Base-by-base conservation (phyloP, 2,329 filamentous ascomycete species). In the Claviceps sp. region DNA sequence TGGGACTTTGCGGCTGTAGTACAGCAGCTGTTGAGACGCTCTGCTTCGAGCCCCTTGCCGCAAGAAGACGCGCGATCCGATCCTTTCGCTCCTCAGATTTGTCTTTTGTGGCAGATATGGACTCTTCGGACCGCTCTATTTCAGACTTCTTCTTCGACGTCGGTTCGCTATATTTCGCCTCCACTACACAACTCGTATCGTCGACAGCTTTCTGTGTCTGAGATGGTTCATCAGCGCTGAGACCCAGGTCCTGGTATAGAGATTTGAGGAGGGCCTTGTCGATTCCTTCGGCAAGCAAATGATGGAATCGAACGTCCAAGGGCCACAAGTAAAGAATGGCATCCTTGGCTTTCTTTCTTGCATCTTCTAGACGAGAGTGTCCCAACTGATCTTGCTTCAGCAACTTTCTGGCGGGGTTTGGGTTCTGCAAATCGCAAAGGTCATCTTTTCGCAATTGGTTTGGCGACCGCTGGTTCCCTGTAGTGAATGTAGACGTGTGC, bases 281-380 rank as follows among this genome's bases (percentile, higher is more conserved):
- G 43, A 91, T 75, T 0, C 87, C 85, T 64, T 91, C 85, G 11
- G 81, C 74, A 13, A 90, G 71, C 52, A 91, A 83, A 54, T 87
- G 77, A 51, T 84, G 75, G 61, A 84, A 95, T 20, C 80, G 79
- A 53, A 94, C 80, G 48, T 87, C 85, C 54, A 86, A 64, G 1
- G 75, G 72, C 69, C 72, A 76, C 3, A 90, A 69, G 40, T 78
- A 75, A 34, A 87, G 65, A 41, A 90, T 80, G 4, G 85, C 83
- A 24, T 79, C 77, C 60, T 82, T 78, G 0, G 86, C 86, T 57
- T 78, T 72, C 55, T 77, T 79, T 51, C 71, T 76, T 37, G 70
- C 73, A 50, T 75, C 71, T 4, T 65, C 52, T 8, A 67, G 30
- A 18, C 24, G 38, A 26, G 30, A 44, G 20, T 20, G 51, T 26